Evolutionary conservation across 2,329 filamentous ascomycete genomes (phyloP).

Genomic region (Microdochium nivale): DNA sequence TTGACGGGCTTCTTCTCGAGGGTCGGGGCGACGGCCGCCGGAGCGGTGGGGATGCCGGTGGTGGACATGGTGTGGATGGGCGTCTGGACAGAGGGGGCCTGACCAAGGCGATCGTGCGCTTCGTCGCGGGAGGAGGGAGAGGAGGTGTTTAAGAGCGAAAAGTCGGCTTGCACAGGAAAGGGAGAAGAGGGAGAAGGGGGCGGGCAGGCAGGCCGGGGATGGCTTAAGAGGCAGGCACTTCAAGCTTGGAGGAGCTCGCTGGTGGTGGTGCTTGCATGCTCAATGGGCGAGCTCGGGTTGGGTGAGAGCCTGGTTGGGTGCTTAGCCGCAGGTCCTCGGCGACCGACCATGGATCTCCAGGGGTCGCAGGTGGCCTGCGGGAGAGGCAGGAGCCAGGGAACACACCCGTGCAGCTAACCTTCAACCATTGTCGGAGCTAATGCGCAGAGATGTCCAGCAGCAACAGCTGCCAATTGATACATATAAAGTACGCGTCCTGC

Average conservation of each 20-base stretch:
- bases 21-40: conserved; percentile 40
- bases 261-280: too few species aligned
- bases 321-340: too few species aligned
- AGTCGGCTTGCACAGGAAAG: conserved; percentile 21
- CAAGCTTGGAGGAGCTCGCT: background rate
- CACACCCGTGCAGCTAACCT: too few species aligned
- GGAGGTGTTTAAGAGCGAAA: conserved; percentile 9
- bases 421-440: too few species aligned
- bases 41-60: conserved; percentile 38
- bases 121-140: conserved; percentile 52
- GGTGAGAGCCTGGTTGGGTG: too few species aligned
- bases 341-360: too few species aligned
- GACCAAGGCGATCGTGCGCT: conserved; percentile 96
- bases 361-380: too few species aligned
- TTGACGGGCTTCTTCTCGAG: conserved; percentile 99
- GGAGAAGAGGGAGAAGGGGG: conserved; percentile 23
- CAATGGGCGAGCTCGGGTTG: too few species aligned
- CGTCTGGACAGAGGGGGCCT: conserved; percentile 63
- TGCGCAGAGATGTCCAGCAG: too few species aligned
- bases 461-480: too few species aligned
- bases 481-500: too few species aligned
- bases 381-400: too few species aligned
- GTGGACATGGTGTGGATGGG: conserved; percentile 55
- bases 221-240: background rate
- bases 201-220: conserved; percentile 6